Percentiles rank a stretch among this genome's conserved stretches.
These are phyloP conservation scores for Tripterygium wilfordii DNA, from an alignment of 177 flowering plant genomes.

Conservation along the genomic window DNA sequence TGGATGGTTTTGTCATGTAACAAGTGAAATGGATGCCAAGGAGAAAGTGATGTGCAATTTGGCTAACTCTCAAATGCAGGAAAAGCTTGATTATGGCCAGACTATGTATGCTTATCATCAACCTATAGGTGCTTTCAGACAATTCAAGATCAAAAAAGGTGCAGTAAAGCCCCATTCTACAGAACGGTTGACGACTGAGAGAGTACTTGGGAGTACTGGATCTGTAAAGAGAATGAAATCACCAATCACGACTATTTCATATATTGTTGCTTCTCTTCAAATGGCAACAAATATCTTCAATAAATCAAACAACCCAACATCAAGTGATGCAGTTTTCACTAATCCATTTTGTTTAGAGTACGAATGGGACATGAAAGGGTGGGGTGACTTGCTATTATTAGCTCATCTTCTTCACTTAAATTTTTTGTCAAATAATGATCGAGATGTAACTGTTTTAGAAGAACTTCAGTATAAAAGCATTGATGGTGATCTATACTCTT, in stretches of 20 bases:
- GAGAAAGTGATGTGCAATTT: too few species aligned
- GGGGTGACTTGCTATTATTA: constrained; percentile 79
- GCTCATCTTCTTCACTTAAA: constrained; percentile 82
- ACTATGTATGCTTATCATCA: too few species aligned
- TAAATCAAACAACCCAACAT: constrained; percentile 73
- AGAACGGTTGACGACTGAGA: constrained; percentile 52
- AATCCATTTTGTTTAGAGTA: constrained; percentile 70
- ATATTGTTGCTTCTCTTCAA: constrained; percentile 85
- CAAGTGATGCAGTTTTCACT: constrained; percentile 57
- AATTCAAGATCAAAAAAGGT: too few species aligned
- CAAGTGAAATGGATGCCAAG: too few species aligned
- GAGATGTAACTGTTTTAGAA: constrained; percentile 37
- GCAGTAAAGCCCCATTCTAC: constrained; percentile 74
- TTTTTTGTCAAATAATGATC: constrained; percentile 33
- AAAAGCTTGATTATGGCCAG: too few species aligned
- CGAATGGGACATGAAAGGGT: constrained; percentile 79
- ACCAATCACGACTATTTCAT: constrained; percentile 81
- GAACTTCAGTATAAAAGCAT: constrained; percentile 70
- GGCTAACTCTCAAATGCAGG: too few species aligned
- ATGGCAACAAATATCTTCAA: constrained; percentile 85
- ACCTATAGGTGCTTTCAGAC: too few species aligned
- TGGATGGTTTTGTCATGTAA: too few species aligned
- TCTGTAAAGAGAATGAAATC: constrained; percentile 57
- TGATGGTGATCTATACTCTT: constrained; percentile 98
- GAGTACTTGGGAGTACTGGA: constrained; percentile 45